Conservation (phyloP, 352 stramenopile genomes). For the Elongisporangium prolatum region DNA sequence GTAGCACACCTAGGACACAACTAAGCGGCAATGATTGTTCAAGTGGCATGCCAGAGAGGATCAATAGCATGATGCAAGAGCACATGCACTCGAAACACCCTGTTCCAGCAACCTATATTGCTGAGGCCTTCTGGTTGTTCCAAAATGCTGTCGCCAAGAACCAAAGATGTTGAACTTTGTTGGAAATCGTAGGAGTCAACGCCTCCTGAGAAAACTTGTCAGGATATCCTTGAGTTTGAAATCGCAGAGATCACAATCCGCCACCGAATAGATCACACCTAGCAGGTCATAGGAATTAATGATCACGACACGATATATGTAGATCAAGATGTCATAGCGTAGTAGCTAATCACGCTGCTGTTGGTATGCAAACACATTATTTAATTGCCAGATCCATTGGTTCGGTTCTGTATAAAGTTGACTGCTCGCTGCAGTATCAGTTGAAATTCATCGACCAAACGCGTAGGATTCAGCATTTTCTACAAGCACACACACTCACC, state of each 20-base stretch:
- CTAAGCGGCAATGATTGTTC: not conserved
- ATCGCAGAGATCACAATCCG: not conserved
- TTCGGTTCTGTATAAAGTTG: not conserved
- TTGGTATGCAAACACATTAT: not conserved
- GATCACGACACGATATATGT: not conserved
- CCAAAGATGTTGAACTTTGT: not conserved
- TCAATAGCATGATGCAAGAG: not conserved
- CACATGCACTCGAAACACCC: not conserved
- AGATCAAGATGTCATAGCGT: not conserved
- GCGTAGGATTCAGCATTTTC: not conserved
- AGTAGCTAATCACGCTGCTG: not conserved
- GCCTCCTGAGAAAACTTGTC: not conserved
- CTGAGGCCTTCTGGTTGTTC: not conserved
- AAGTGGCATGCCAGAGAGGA: not conserved
- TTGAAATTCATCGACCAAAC: not conserved
- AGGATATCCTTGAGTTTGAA: not conserved
- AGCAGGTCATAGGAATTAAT: not conserved
- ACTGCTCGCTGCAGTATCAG: no score
- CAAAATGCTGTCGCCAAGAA: not conserved
- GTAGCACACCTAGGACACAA: not conserved
- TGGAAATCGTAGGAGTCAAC: not conserved
- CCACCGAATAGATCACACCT: not conserved
- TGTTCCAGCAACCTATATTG: not conserved
- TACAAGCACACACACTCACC: slow-evolving; percentile 12
- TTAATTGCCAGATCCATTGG: not conserved